Evolutionary conservation across 1,284 basidiomycete species (phyloP), one percentile per base, ranked within the genome.

Genomic region (Exsudoporus floridanus): DNA sequence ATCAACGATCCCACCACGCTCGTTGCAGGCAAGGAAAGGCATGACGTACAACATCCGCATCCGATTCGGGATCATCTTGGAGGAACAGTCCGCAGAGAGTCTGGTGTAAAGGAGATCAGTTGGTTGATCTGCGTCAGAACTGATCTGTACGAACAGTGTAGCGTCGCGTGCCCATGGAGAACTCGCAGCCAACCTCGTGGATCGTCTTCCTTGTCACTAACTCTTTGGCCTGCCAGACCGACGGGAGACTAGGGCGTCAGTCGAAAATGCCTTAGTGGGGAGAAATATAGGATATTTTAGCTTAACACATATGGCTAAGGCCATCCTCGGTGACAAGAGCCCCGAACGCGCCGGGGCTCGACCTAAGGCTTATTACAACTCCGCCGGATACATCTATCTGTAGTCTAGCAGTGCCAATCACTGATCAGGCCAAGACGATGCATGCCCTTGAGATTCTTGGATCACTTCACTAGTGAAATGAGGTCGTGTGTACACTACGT

Each of bases 41-140:
- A 13, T 7, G 16, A 66, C 64, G 13, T 38, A 64, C 62, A 5
- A 0, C 28, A 13, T 37, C 49, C 19, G 41, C 63, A 31, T 31
- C 7, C 3, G 49, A 52, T 42, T 60, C 51, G 1, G 46, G 51
- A 50, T 67, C 63, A 25, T 53, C 56, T 53, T 64, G 65, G 14
- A 64, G 43, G 44, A 67, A 67, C 37, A 55, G 4, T 33, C 59
- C 63, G 5, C 13, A 33, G 16, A 60, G 4, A 8, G 51, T 45
- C 63, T 64, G 34, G 35, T 18, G 4, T n/a, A 21, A 25, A 33
- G 13, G 7, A n/a, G 13, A 12, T 43, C 41, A 25, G 31, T 10
- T 14, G 8, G 14, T 9, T 25, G 34, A 23, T 25, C 34, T 19
- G 18, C n/a, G 13, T 12, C 18, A 9, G 12, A 23, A 28, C 9